A percentile compares a stretch with the other conserved stretches of the same genome.
Evolutionary conservation across 352 stramenopile species (phyloP).

Genomic region (Phytopythium litorale): DNA sequence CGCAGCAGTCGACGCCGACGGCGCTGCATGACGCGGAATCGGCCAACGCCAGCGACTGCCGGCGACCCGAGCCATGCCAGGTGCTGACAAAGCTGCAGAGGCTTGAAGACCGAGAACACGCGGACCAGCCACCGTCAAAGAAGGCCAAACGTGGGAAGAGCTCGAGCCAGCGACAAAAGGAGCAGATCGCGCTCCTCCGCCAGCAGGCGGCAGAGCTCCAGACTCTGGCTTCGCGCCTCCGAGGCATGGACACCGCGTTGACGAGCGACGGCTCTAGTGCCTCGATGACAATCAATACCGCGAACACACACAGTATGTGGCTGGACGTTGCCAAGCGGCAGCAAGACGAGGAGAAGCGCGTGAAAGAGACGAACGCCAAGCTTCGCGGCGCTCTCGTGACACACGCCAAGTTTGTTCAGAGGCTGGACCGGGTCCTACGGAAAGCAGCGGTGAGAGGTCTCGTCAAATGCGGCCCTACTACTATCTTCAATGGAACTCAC

Average conservation of each 20-base stretch:
- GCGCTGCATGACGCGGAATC: neutral
- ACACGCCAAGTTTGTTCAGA: conserved; percentile 25
- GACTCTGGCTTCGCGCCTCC: conserved; percentile 5
- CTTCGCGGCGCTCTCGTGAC: conserved; percentile 30
- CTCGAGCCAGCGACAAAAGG: conserved; percentile 28
- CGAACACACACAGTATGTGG: conserved; percentile 14
- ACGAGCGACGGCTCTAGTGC: neutral
- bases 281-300: too few relatives aligned
- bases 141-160: conserved; percentile 22
- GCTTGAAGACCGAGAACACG: neutral
- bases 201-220: conserved; percentile 19
- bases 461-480: neutral
- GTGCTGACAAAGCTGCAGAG: neutral
- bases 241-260: neutral
- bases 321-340: conserved; percentile 31
- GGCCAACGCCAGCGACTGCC: neutral
- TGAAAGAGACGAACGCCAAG: conserved; percentile 37
- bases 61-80: neutral
- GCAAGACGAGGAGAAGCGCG: conserved; percentile 19
- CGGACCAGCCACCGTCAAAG: conserved; percentile 7
- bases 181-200: conserved; percentile 20
- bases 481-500: neutral
- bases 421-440: conserved; percentile 29
- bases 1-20: neutral
- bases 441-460: conserved; percentile 22